Percentiles rank a stretch among this genome's conserved stretches.
Evolutionary conservation across 2,329 filamentous ascomycete species (phyloP).

Genomic region (Exophiala spinifera): DNA sequence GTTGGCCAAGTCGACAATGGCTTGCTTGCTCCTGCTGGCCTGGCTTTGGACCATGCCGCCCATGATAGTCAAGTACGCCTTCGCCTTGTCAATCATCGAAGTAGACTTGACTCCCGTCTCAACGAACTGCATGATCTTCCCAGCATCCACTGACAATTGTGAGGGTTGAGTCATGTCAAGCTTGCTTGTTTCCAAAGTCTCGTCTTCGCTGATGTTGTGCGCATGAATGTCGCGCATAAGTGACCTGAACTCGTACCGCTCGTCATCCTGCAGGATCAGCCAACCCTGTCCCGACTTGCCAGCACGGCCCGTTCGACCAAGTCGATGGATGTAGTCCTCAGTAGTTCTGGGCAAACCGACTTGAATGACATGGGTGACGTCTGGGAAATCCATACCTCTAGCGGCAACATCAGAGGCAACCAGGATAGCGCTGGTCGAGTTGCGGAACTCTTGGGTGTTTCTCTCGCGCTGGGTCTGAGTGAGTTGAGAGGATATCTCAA

Average conservation of each 20-base stretch:
- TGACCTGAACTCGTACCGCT: constrained; percentile 41
- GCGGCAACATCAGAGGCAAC: constrained; percentile 50
- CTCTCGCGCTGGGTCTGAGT: constrained; percentile 66
- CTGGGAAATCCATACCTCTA: constrained; percentile 52
- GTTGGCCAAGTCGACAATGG: constrained; percentile 45
- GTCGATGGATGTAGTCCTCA: constrained; percentile 48
- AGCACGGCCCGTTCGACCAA: constrained; percentile 39
- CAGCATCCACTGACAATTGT: constrained; percentile 29
- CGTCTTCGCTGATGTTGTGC: constrained; percentile 44
- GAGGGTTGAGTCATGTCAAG: constrained; percentile 37
- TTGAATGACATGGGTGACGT: constrained; percentile 49
- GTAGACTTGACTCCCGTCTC: constrained; percentile 39
- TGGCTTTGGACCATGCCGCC: constrained; percentile 26
- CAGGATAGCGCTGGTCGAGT: constrained; percentile 47
- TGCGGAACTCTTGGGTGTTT: constrained; percentile 70
- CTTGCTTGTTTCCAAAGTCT: constrained; percentile 39
- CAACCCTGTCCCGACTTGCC: constrained; percentile 62
- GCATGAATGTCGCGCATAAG: constrained; percentile 54
- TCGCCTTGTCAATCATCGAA: constrained; percentile 29
- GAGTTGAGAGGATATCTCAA: constrained; percentile 75
- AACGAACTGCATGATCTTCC: constrained; percentile 36
- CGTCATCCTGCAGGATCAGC: constrained; percentile 57
- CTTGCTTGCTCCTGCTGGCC: constrained; percentile 34
- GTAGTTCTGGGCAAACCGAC: constrained; percentile 49
- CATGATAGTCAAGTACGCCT: constrained; percentile 34